These are phyloP conservation scores for Aleurites moluccanus DNA, from an alignment of 441 rosid species.

Conservation along the genomic window DNA sequence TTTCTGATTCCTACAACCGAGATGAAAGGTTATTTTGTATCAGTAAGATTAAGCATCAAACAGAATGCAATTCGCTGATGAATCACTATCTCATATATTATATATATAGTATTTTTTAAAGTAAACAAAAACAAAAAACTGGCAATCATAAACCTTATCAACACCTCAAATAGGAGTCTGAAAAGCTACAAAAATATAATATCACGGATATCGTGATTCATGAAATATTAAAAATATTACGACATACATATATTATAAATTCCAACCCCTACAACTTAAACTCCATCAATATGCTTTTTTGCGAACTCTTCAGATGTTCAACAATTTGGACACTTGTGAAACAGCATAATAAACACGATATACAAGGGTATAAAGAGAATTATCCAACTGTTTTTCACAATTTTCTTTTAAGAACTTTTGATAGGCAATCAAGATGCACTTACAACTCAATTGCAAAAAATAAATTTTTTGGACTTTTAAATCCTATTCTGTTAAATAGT, in stretches of 20 bases:
- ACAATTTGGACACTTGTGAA: background rate
- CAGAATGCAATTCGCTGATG: background rate
- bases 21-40: background rate
- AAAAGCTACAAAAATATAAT: background rate
- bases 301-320: background rate
- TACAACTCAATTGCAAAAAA: background rate
- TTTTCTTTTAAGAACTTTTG: background rate
- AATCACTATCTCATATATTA: background rate
- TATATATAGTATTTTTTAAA: background rate
- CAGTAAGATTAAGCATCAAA: background rate
- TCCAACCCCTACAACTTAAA: background rate
- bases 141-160: background rate
- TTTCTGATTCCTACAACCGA: constrained; percentile 69
- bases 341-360: background rate
- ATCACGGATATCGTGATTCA: background rate
- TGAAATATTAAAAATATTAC: background rate
- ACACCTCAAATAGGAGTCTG: background rate
- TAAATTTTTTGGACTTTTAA: too few species aligned
- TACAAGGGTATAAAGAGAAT: background rate
- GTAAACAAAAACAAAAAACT: background rate
- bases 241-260: background rate
- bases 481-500: background rate
- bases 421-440: background rate
- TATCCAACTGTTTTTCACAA: background rate
- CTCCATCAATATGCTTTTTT: too few species aligned